phyloP scores from a whole-genome alignment of 768 basidiomycete species.

The Phaffia australis region DNA sequence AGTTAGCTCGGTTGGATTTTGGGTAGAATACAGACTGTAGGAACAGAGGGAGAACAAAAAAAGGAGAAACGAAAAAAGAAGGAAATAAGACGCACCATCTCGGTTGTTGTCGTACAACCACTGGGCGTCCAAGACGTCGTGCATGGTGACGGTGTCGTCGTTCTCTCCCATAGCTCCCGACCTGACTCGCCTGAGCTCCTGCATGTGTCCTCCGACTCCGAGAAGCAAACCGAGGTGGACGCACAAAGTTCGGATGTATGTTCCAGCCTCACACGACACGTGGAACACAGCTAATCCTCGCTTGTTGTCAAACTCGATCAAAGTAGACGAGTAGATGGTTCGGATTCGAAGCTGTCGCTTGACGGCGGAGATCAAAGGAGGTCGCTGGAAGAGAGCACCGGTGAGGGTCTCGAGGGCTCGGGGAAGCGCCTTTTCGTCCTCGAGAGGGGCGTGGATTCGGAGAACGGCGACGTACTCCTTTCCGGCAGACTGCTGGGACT shows the following conservation, averaged over 20 bases:
- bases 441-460: slow-evolving; percentile 72
- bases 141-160: slow-evolving; percentile 98
- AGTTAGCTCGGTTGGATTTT: slow-evolving; percentile 12
- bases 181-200: slow-evolving; percentile 86
- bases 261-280: slow-evolving; percentile 96
- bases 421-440: slow-evolving; percentile 72
- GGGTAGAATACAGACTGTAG: neutral
- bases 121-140: slow-evolving; percentile 97
- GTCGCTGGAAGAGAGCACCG: slow-evolving; percentile 96
- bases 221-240: slow-evolving; percentile 89
- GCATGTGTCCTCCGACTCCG: slow-evolving; percentile 99
- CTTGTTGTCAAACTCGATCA: slow-evolving; percentile 94
- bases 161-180: slow-evolving; percentile 95
- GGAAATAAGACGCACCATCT: slow-evolving; percentile 53
- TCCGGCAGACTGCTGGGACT: slow-evolving; percentile 98
- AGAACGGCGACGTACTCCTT: slow-evolving; percentile 98
- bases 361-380: slow-evolving; percentile 95
- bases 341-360: slow-evolving; percentile 95
- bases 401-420: slow-evolving; percentile 92
- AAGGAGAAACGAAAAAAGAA: neutral
- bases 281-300: slow-evolving; percentile 94
- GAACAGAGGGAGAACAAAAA: slow-evolving; percentile 30
- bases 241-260: slow-evolving; percentile 74
- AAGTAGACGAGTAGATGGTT: slow-evolving; percentile 90
- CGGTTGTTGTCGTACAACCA: slow-evolving; percentile 96